Percentiles rank a stretch among this genome's conserved stretches.
Evolutionary conservation across 441 rosid species (phyloP).

Genomic region (Cnidoscolus chayamansa): DNA sequence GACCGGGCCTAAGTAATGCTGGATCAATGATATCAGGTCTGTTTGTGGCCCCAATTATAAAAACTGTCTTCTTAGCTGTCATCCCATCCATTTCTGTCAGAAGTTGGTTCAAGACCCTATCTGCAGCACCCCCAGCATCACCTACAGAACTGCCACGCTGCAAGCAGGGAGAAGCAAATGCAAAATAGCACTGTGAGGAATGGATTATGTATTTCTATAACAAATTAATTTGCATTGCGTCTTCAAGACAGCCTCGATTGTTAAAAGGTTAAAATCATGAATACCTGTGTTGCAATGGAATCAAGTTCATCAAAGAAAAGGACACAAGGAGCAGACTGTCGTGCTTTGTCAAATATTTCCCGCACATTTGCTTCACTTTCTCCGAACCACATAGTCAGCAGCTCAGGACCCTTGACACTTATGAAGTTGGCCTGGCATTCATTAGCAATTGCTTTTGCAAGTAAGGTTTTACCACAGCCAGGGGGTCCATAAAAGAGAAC

Average conservation of each 20-base stretch:
- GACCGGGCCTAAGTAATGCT: constrained; percentile 55
- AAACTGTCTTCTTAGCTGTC: constrained; percentile 59
- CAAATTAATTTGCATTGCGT: too few relatives aligned
- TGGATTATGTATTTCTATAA: not conserved
- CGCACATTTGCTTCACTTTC: constrained; percentile 63
- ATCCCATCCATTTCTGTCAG: constrained; percentile 72
- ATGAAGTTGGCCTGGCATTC: constrained; percentile 64
- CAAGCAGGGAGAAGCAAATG: not conserved
- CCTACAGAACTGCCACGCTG: constrained; percentile 59
- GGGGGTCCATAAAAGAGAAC: constrained; percentile 71
- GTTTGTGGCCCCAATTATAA: constrained; percentile 57
- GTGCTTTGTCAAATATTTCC: constrained; percentile 59
- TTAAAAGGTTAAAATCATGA: not conserved
- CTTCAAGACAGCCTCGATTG: too few relatives aligned
- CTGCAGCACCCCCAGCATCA: constrained; percentile 66
- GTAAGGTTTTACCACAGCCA: constrained; percentile 61
- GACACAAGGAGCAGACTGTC: constrained; percentile 62
- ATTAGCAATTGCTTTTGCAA: constrained; percentile 59
- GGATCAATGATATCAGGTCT: constrained; percentile 64
- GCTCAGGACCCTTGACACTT: constrained; percentile 54
- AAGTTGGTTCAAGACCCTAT: constrained; percentile 57
- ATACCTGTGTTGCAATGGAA: constrained; percentile 62
- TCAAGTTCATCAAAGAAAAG: constrained; percentile 64
- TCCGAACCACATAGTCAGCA: constrained; percentile 66
- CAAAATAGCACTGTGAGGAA: not conserved